These are phyloP conservation scores for Cryptococcus floricola DNA, from an alignment of 1,284 basidiomycete species.

Conservation along the genomic window DNA sequence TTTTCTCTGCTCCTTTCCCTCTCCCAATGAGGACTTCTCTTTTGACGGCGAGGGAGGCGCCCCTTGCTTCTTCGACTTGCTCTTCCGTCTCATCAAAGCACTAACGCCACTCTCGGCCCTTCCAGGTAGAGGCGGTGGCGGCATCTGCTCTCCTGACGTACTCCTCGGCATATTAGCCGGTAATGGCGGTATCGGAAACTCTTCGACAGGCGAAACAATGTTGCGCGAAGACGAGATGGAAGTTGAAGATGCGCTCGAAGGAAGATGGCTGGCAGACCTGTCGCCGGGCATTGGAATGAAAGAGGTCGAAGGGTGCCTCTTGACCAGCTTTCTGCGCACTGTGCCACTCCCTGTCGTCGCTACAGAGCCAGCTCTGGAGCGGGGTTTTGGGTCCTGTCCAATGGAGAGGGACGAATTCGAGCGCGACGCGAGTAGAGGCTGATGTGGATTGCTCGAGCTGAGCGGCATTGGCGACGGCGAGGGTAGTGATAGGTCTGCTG, in stretches of 20 bases:
- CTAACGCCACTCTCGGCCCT: not conserved
- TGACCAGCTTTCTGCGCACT: conserved; percentile 22
- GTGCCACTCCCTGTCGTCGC: not conserved
- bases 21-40: conserved; percentile 15
- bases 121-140: conserved; percentile 28
- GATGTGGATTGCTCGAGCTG: conserved; percentile 1
- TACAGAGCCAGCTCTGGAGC: conserved; percentile 12
- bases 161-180: conserved; percentile 10
- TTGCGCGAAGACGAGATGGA: not conserved
- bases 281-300: conserved; percentile 17
- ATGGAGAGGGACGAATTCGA: conserved; percentile 9
- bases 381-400: conserved; percentile 1
- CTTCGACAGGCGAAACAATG: not conserved
- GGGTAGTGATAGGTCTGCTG: conserved; percentile 9
- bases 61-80: conserved; percentile 11
- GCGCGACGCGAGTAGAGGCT: conserved; percentile 7
- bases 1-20: conserved; percentile 10
- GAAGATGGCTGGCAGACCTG: conserved; percentile 11
- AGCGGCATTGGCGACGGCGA: conserved; percentile 10
- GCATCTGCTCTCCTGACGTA: conserved; percentile 30
- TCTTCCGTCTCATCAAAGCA: not conserved
- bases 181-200: conserved; percentile 1
- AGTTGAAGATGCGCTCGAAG: conserved; percentile 5
- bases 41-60: conserved; percentile 28
- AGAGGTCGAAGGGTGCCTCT: conserved; percentile 30